Evolutionary conservation across 176 grass and related monocot species (phyloP), one percentile per base, ranked within the genome.

Genomic region (Ananas comosus): DNA sequence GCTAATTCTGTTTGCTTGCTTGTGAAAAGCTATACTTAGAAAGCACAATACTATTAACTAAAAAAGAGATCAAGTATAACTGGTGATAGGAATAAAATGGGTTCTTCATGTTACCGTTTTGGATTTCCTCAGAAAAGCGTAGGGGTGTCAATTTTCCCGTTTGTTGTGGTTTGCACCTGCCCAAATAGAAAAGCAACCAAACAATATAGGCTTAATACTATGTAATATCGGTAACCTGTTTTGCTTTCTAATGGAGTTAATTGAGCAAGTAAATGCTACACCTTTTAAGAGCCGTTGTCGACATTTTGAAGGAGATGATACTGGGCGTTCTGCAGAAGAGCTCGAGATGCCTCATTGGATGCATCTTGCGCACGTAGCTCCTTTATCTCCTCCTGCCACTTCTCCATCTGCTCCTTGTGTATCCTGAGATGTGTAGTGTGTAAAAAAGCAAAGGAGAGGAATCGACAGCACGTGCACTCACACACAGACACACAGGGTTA

Each of bases 321-420:
- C 79, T 92, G 93, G 69, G 83, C 93, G 75, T 87, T 81, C 51
- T 85, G 88, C 64, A 96, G 88, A 64, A 89, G 49, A 49, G 64
- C 56, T 61, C 83, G 67, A 19, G 83, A 57, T 65, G 78, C 76
- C 84, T 92, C 83, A 52, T 92, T 91, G 70, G 86, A 79, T 18
- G 79, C 80, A 66, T 96, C 88, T 10, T 87, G 70, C 51, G 58
- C 71, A 13, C 89, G 88, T 72, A 96, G 68, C 74, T 92, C 88
- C 64, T 83, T 72, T 70, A 92, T 87, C 74, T 87, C 86, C 64
- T 92, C 93, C 68, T 90, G 82, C 88, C 92, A 92, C 64, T 75
- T 86, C 33, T 87, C 92, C 76, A 96, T 75, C 70, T 72, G 80
- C 74, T 92, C 86, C 81, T 61, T 83, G 88, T 96, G 93, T 52